Percentiles rank a stretch among this genome's conserved stretches.
Evolutionary conservation across 1,284 basidiomycete species (phyloP).

Genomic region (Mycosarcoma mackinlayi): DNA sequence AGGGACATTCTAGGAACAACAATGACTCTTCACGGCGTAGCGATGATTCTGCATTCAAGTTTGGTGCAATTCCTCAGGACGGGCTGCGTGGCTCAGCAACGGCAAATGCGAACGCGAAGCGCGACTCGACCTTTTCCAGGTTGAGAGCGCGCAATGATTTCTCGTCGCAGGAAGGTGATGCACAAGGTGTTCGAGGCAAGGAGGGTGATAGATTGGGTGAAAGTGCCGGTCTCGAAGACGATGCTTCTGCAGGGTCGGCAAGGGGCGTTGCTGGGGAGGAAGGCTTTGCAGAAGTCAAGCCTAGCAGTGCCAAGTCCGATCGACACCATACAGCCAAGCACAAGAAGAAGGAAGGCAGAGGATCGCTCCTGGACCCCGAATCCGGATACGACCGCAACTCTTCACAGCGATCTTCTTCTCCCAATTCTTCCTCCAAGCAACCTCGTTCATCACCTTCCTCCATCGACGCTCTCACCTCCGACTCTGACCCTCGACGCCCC

Average conservation of each 20-base stretch:
- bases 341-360: conserved; percentile 48
- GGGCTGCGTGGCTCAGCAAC: conserved; percentile 3
- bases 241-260: background rate
- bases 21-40: conserved; percentile 4
- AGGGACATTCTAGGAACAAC: conserved; percentile 7
- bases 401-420: background rate
- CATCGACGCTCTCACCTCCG: background rate
- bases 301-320: conserved; percentile 24
- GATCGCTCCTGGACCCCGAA: conserved; percentile 23
- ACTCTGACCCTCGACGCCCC: background rate
- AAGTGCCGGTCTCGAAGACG: conserved; percentile 1
- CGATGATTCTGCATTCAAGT: conserved; percentile 34
- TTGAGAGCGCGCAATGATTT: conserved; percentile 20
- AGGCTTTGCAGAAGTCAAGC: background rate
- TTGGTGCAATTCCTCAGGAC: conserved; percentile 7
- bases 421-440: background rate
- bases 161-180: background rate
- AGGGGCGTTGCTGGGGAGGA: conserved; percentile 11
- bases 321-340: conserved; percentile 44
- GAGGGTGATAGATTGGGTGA: conserved; percentile 11
- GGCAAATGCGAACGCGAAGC: conserved; percentile 3
- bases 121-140: conserved; percentile 20
- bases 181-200: background rate
- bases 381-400: conserved; percentile 1
- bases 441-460: background rate